Conservation (phyloP, 2,329 filamentous ascomycete genomes). For the Teratosphaeria nubilosa region DNA sequence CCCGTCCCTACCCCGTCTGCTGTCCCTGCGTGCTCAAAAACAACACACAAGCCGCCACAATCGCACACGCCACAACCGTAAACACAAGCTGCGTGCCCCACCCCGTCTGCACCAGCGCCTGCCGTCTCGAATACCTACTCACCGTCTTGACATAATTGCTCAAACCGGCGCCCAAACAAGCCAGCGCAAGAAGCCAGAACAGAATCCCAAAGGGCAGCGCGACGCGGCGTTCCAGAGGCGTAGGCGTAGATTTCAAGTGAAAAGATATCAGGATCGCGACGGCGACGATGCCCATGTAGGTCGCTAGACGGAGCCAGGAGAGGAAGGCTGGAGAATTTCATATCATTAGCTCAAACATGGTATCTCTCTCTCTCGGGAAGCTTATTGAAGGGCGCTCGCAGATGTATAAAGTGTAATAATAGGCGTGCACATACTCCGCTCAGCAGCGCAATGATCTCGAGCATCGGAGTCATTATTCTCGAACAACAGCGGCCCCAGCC, state of each 20-base stretch:
- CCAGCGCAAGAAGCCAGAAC: slow-evolving; percentile 74
- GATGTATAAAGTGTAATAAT: too few relatives aligned
- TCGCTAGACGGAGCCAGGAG: slow-evolving; percentile 76
- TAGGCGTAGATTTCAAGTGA: slow-evolving; percentile 68
- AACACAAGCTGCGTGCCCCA: slow-evolving; percentile 84
- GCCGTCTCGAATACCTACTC: slow-evolving; percentile 66
- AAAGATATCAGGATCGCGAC: slow-evolving; percentile 90
- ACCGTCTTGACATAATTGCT: slow-evolving; percentile 80
- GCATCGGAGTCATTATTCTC: slow-evolving; percentile 66
- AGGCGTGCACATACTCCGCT: slow-evolving; percentile 44
- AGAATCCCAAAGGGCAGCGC: slow-evolving; percentile 74
- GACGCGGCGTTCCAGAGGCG: slow-evolving; percentile 60
- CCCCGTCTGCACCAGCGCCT: slow-evolving; percentile 81
- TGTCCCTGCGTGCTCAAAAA: slow-evolving; percentile 40
- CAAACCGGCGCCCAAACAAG: slow-evolving; percentile 67
- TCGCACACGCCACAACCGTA: slow-evolving; percentile 50
- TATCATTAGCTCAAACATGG: too few relatives aligned
- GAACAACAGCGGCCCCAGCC: slow-evolving; percentile 60
- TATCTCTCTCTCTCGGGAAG: too few relatives aligned
- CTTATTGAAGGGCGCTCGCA: too few relatives aligned
- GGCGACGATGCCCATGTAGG: slow-evolving; percentile 84
- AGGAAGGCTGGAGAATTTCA: slow-evolving; percentile 50
- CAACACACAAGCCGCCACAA: slow-evolving; percentile 56
- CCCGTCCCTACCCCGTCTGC: neutral
- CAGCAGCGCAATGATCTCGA: slow-evolving; percentile 69